Evolutionary conservation across 169 alveolate genomes (phyloP).

Genomic region (Cryptosporidium ryanae): DNA sequence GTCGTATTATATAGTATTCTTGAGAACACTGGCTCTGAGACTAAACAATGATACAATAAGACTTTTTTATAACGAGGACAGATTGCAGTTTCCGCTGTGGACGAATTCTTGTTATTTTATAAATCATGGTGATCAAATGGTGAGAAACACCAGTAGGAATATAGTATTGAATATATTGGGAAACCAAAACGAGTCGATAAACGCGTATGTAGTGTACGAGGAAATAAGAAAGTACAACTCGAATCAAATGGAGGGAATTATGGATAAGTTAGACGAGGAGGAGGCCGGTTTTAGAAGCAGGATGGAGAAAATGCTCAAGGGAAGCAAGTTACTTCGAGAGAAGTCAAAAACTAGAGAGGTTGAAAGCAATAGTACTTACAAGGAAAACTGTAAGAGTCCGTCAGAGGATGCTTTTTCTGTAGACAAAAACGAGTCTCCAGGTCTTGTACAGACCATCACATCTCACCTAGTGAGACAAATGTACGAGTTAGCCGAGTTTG

Average conservation of each 20-base stretch:
- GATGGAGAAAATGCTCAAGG: neutral
- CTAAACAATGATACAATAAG: conserved; percentile 64
- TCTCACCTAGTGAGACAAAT: conserved; percentile 22
- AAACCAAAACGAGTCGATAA: conserved; percentile 31
- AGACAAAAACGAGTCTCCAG: neutral
- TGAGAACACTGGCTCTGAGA: conserved; percentile 72
- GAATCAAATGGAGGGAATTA: conserved; percentile 45
- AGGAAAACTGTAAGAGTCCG: too few relatives aligned
- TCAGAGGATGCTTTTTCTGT: too few relatives aligned
- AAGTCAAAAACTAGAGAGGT: neutral
- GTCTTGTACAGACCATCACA: conserved; percentile 11
- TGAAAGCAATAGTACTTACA: neutral
- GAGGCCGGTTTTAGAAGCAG: conserved; percentile 2
- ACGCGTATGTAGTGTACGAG: conserved; percentile 8
- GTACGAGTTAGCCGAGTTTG: conserved; percentile 17
- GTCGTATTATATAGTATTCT: conserved; percentile 60
- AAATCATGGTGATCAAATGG: conserved; percentile 73
- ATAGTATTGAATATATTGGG: conserved; percentile 71
- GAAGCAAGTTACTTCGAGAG: neutral
- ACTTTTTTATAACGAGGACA: conserved; percentile 12
- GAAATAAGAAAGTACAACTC: conserved; percentile 20
- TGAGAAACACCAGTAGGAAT: conserved; percentile 76
- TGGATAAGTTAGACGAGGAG: conserved; percentile 8
- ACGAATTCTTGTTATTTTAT: conserved; percentile 71
- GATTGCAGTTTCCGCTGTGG: conserved; percentile 48